A percentile compares a stretch with the other conserved stretches of the same genome.
These are phyloP conservation scores for Coprinopsis sp. DNA, from an alignment of 768 basidiomycete genomes.

Conservation along the genomic window DNA sequence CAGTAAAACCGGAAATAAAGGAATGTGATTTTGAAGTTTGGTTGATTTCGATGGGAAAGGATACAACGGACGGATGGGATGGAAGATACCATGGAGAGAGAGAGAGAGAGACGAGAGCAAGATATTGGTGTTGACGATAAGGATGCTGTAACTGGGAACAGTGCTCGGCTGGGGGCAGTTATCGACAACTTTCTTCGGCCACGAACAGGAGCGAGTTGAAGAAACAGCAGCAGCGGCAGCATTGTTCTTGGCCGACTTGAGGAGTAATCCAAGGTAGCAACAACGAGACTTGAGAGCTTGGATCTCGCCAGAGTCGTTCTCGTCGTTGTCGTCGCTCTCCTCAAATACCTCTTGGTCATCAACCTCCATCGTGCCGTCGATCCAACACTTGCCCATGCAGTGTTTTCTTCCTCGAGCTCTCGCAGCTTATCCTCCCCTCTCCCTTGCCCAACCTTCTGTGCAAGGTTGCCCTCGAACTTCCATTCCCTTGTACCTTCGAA, in stretches of 20 bases:
- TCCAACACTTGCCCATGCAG: constrained; percentile 55
- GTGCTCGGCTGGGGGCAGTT: constrained; percentile 46
- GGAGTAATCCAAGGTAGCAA: constrained; percentile 65
- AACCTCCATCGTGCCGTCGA: constrained; percentile 67
- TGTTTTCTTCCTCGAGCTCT: constrained; percentile 65
- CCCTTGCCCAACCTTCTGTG: constrained; percentile 68
- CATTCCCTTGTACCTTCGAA: constrained; percentile 54
- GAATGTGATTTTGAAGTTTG: too few relatives aligned
- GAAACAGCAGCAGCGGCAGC: constrained; percentile 20
- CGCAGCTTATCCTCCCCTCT: constrained; percentile 63
- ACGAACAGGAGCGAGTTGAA: constrained; percentile 25
- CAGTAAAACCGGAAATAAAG: too few relatives aligned
- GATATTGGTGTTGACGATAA: constrained; percentile 95
- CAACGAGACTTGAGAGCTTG: constrained; percentile 80
- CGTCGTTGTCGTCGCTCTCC: constrained; percentile 52
- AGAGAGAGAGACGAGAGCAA: constrained; percentile 81
- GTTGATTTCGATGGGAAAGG: too few relatives aligned
- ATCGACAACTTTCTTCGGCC: constrained; percentile 22
- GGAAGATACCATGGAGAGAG: constrained; percentile 64
- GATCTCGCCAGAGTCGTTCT: constrained; percentile 67
- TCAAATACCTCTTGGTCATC: constrained; percentile 49
- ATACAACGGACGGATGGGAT: too few relatives aligned
- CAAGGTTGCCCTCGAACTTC: constrained; percentile 59
- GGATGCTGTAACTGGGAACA: constrained; percentile 80
- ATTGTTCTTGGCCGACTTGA: constrained; percentile 42